Evolutionary conservation across 1,139 yeast genomes (phyloP).

Genomic region (Blastobotrys raffinosifermentans): DNA sequence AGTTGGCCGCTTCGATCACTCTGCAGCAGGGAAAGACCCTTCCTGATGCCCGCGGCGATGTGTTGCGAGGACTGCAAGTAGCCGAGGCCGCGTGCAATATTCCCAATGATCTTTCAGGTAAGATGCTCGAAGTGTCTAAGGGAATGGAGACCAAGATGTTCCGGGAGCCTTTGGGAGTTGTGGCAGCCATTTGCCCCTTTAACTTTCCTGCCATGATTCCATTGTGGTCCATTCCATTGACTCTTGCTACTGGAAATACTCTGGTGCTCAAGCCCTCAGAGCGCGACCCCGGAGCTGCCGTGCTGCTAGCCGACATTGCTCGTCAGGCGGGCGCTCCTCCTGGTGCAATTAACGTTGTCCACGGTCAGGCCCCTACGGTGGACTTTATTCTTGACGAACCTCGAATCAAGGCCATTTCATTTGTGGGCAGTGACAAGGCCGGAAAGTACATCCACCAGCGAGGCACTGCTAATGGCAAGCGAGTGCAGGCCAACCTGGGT

Average conservation of each 20-base stretch:
- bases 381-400: conserved; percentile 71
- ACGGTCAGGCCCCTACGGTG: conserved; percentile 72
- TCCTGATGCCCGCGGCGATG: conserved; percentile 75
- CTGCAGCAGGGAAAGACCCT: conserved; percentile 79
- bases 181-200: conserved; percentile 69
- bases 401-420: conserved; percentile 70
- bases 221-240: conserved; percentile 72
- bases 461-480: conserved; percentile 64
- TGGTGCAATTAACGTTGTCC: conserved; percentile 69
- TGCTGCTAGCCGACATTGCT: conserved; percentile 69
- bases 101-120: conserved; percentile 61
- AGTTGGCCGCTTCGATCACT: conserved; percentile 65
- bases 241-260: conserved; percentile 74
- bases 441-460: conserved; percentile 67
- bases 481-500: conserved; percentile 74
- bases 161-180: conserved; percentile 58
- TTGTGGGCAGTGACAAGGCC: conserved; percentile 74
- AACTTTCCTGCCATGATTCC: conserved; percentile 88
- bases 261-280: conserved; percentile 73
- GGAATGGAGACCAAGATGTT: conserved; percentile 80
- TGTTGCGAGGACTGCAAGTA: conserved; percentile 72
- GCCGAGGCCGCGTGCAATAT: conserved; percentile 56
- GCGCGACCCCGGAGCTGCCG: conserved; percentile 71
- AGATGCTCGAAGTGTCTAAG: conserved; percentile 59
- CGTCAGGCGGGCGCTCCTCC: conserved; percentile 75